Percentiles rank a stretch among this genome's conserved stretches.
Evolutionary conservation across 2,329 filamentous ascomycete genomes (phyloP).

Genomic region (Hymenoscyphus fraxineus): DNA sequence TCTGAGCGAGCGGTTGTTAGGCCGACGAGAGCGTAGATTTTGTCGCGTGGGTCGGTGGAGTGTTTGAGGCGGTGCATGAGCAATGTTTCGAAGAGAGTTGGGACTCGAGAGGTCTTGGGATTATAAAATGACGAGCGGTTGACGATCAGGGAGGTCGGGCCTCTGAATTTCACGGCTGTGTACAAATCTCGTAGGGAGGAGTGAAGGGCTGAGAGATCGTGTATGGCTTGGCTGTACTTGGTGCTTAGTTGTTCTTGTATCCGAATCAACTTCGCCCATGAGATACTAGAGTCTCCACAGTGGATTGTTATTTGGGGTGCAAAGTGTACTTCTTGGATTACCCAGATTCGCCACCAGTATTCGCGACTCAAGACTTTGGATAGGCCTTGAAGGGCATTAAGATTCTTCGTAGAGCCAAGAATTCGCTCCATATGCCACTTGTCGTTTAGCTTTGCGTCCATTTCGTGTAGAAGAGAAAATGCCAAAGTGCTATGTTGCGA

Average conservation of each 20-base stretch:
- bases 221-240: neutral
- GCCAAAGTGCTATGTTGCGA: neutral
- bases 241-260: neutral
- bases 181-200: neutral
- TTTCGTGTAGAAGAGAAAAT: neutral
- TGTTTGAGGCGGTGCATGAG: neutral
- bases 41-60: slow-evolving; percentile 10
- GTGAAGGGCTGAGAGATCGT: neutral
- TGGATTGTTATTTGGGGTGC: neutral
- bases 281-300: neutral
- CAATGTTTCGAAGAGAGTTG: neutral
- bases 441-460: neutral
- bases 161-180: neutral
- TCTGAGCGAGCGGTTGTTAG: slow-evolving; percentile 7
- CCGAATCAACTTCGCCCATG: neutral
- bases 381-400: neutral
- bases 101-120: neutral
- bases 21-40: slow-evolving; percentile 12
- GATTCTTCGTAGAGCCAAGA: neutral
- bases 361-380: slow-evolving; percentile 1
- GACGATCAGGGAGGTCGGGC: neutral
- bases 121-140: neutral
- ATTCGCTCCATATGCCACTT: neutral
- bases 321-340: slow-evolving; percentile 8
- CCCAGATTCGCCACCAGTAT: slow-evolving; percentile 6